Evolutionary conservation across 108 stramenopile species (phyloP).

Genomic region (Schizochytrium sp.): DNA sequence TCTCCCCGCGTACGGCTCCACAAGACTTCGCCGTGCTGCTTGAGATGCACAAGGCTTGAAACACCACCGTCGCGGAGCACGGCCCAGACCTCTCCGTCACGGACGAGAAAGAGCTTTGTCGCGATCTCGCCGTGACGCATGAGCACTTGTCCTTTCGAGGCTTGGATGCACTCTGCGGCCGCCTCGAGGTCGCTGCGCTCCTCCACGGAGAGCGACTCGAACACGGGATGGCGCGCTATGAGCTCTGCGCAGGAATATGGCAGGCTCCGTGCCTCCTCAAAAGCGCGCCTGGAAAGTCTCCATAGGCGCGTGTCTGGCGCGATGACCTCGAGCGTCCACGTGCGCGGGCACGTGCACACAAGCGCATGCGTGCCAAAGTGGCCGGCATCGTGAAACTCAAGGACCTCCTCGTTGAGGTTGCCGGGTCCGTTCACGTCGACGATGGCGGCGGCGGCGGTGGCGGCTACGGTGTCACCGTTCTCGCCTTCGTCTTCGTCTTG

Average conservation of each 20-base stretch:
- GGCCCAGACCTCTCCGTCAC: background rate
- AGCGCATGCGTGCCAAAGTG: background rate
- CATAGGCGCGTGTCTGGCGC: background rate
- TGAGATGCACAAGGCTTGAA: background rate
- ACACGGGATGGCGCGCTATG: background rate
- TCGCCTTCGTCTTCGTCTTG: background rate
- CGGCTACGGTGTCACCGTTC: too few species aligned
- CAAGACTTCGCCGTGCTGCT: constrained; percentile 11
- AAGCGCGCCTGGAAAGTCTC: background rate
- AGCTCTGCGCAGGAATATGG: background rate
- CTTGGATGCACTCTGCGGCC: background rate
- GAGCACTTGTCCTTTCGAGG: background rate
- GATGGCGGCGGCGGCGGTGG: too few species aligned
- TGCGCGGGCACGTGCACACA: background rate
- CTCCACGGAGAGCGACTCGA: background rate
- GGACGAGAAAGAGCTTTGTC: background rate
- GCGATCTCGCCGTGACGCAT: background rate
- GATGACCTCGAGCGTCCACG: background rate
- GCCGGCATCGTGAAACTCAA: background rate
- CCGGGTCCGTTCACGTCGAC: too few species aligned
- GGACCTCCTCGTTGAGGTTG: background rate
- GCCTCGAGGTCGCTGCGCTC: background rate
- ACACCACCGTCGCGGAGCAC: background rate
- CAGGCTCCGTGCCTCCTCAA: background rate
- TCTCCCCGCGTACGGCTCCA: background rate